phyloP scores from a whole-genome alignment of 2,329 filamentous ascomycete species.

The Alternaria infectoria region DNA sequence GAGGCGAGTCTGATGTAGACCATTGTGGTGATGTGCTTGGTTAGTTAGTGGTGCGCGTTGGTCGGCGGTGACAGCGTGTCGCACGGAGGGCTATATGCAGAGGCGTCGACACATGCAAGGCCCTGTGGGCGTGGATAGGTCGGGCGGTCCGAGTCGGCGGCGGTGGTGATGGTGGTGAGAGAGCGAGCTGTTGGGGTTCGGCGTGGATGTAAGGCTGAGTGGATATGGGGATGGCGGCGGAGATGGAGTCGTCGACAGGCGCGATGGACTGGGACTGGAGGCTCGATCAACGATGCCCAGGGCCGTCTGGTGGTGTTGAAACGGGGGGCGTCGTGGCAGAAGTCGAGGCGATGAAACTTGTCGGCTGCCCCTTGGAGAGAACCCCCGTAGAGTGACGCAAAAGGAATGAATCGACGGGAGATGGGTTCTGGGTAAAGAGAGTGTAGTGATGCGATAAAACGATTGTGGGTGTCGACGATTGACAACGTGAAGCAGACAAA shows the following conservation, averaged over 20 bases:
- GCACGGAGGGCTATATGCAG: constrained; percentile 34
- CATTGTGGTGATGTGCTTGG: constrained; percentile 33
- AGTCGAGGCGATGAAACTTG: constrained; percentile 19
- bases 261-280: constrained; percentile 9
- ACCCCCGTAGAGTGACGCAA: constrained; percentile 37
- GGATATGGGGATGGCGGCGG: constrained; percentile 9
- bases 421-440: constrained; percentile 12
- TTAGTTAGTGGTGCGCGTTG: constrained; percentile 8
- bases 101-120: constrained; percentile 32
- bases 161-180: constrained; percentile 2
- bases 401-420: constrained; percentile 34
- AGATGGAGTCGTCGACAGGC: background rate
- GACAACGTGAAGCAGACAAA: constrained; percentile 20
- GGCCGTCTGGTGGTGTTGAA: constrained; percentile 29
- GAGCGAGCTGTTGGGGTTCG: background rate
- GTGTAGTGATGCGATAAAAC: constrained; percentile 21
- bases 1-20: constrained; percentile 40
- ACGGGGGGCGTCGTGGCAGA: constrained; percentile 45
- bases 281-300: constrained; percentile 17
- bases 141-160: background rate
- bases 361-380: constrained; percentile 42
- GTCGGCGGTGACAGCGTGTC: constrained; percentile 8
- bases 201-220: background rate
- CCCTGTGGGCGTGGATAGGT: constrained; percentile 9
- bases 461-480: constrained; percentile 38